Conservation (phyloP, 345 rosid species). For the Sonneratia alba region DNA sequence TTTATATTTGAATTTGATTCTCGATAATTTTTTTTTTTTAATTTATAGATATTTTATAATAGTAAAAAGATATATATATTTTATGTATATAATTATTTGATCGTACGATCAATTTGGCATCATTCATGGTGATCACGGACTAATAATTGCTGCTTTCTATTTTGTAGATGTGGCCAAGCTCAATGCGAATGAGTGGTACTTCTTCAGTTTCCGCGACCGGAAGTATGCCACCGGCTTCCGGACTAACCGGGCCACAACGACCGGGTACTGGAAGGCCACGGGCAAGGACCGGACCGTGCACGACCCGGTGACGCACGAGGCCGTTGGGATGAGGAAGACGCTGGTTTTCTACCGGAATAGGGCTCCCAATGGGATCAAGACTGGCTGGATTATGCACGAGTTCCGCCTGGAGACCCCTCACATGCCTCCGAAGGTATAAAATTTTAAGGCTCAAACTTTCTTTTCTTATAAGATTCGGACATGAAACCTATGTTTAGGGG, state of each 20-base stretch:
- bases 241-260: too few species aligned
- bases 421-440: constrained; percentile 77
- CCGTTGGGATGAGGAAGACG: constrained; percentile 97
- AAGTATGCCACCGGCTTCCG: constrained; percentile 47
- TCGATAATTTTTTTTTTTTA: too few species aligned
- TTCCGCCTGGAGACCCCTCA: constrained; percentile 87
- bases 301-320: constrained; percentile 46
- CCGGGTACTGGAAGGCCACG: constrained; percentile 9
- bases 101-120: too few species aligned
- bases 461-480: too few species aligned
- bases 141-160: too few species aligned
- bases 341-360: constrained; percentile 79
- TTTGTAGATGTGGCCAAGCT: constrained; percentile 76
- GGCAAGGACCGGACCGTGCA: constrained; percentile 88
- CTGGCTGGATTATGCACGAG: constrained; percentile 99
- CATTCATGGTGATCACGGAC: neutral
- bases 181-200: constrained; percentile 90
- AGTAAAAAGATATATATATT: too few species aligned
- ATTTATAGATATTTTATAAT: too few species aligned
- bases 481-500: too few species aligned
- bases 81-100: too few species aligned
- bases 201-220: constrained; percentile 91
- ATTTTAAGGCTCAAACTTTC: too few species aligned
- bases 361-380: constrained; percentile 92
- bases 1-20: too few species aligned